These are phyloP conservation scores for Saccharum hybrid DNA, from an alignment of 202 grass and related monocot species.

Conservation along the genomic window DNA sequence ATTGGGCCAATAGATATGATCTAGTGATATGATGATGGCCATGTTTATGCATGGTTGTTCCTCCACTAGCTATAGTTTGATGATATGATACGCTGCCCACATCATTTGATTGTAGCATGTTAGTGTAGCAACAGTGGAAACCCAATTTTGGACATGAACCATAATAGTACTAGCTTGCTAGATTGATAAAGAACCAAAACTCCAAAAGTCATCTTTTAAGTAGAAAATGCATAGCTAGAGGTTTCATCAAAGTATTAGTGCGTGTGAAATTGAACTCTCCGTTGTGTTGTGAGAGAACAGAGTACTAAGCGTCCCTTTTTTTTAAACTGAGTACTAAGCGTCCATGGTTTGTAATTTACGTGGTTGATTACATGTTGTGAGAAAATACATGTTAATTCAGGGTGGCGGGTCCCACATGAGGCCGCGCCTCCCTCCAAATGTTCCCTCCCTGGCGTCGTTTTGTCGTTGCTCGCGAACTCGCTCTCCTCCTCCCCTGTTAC, in stretches of 20 bases:
- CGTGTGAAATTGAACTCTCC: too few relatives aligned
- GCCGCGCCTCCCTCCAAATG: slow-evolving; percentile 22
- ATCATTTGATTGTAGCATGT: background rate
- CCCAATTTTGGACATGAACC: background rate
- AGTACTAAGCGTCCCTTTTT: too few relatives aligned
- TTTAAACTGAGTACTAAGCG: too few relatives aligned
- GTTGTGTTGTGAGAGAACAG: background rate
- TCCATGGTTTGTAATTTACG: too few relatives aligned
- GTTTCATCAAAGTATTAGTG: too few relatives aligned
- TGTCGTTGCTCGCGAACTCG: background rate
- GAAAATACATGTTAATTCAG: too few relatives aligned
- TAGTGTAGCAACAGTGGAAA: background rate
- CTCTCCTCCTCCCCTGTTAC: slow-evolving; percentile 45
- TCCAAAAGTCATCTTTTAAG: background rate
- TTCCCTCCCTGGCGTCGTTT: background rate
- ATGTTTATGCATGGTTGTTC: slow-evolving; percentile 4
- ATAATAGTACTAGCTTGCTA: background rate
- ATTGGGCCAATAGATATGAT: background rate
- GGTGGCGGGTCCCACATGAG: background rate
- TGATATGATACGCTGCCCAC: slow-evolving; percentile 15
- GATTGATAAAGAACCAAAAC: background rate
- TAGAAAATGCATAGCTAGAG: background rate
- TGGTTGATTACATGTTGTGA: too few relatives aligned
- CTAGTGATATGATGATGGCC: background rate
- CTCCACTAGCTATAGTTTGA: slow-evolving; percentile 22